Evolutionary conservation across 768 basidiomycete genomes (phyloP).

Genomic region (Chalciporus pseudorubinellus): DNA sequence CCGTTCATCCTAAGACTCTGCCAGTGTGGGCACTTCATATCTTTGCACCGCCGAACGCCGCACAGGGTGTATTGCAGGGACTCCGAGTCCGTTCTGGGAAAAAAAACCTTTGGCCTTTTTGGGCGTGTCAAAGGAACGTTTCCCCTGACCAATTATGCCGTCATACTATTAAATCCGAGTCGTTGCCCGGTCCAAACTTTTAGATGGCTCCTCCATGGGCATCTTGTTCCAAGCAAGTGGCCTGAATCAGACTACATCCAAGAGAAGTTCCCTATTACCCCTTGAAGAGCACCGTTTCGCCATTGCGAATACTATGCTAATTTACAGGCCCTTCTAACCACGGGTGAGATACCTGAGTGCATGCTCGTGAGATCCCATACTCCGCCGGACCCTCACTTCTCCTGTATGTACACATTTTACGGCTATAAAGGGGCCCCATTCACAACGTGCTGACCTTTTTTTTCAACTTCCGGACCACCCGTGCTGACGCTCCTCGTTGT

Average conservation of each 20-base stretch:
- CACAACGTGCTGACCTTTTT: background rate
- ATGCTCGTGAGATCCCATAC: background rate
- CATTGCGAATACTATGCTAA: too few species aligned
- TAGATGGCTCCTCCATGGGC: too few species aligned
- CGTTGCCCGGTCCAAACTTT: too few species aligned
- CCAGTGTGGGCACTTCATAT: background rate
- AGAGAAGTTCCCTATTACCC: background rate
- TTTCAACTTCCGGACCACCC: too few species aligned
- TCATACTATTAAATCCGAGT: background rate
- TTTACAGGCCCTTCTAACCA: background rate
- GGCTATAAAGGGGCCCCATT: slow-evolving; percentile 1
- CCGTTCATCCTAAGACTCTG: too few species aligned
- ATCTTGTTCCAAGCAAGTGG: too few species aligned
- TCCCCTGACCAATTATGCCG: background rate
- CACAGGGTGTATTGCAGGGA: background rate
- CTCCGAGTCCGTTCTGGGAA: slow-evolving; percentile 2
- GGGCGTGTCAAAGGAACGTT: background rate
- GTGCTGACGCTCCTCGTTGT: too few species aligned
- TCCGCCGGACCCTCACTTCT: background rate
- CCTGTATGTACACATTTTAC: background rate
- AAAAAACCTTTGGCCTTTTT: background rate
- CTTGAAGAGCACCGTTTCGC: background rate
- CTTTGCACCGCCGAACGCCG: slow-evolving; percentile 1
- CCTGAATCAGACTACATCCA: too few species aligned
- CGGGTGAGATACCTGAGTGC: background rate